Conservation (phyloP, 331 rosid genomes). For the Rhamnella rubrinervis region DNA sequence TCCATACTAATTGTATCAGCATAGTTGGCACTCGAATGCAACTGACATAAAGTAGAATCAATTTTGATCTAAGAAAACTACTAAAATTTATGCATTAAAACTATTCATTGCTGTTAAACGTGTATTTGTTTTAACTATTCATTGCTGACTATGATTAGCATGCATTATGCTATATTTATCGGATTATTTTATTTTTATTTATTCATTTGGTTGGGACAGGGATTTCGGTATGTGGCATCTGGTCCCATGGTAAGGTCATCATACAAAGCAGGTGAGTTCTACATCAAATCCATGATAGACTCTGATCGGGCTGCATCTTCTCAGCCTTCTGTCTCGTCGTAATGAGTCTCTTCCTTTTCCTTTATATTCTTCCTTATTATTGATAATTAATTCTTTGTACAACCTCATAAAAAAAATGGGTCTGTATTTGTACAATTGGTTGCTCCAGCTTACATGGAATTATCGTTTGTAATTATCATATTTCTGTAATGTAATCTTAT, state of each 20-base stretch:
- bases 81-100: neutral
- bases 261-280: conserved; percentile 91
- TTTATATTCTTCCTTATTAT: conserved; percentile 2
- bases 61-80: neutral
- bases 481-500: neutral
- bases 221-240: conserved; percentile 87
- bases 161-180: conserved; percentile 8
- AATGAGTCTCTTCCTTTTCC: conserved; percentile 3
- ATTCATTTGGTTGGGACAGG: conserved; percentile 51
- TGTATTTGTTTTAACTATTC: conserved; percentile 14
- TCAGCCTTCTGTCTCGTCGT: conserved; percentile 43
- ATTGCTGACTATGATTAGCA: conserved; percentile 19
- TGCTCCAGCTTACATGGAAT: conserved; percentile 37
- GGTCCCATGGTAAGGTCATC: conserved; percentile 96
- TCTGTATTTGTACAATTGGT: conserved; percentile 21
- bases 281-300: conserved; percentile 95
- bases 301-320: conserved; percentile 75
- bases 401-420: neutral
- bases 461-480: conserved; percentile 20
- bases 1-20: neutral
- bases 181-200: neutral
- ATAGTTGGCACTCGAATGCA: neutral
- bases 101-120: conserved; percentile 6
- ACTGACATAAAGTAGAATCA: neutral
- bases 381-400: conserved; percentile 26